Base-by-base conservation (phyloP, 345 rosid genomes). In the Sisymbrium altissimum region DNA sequence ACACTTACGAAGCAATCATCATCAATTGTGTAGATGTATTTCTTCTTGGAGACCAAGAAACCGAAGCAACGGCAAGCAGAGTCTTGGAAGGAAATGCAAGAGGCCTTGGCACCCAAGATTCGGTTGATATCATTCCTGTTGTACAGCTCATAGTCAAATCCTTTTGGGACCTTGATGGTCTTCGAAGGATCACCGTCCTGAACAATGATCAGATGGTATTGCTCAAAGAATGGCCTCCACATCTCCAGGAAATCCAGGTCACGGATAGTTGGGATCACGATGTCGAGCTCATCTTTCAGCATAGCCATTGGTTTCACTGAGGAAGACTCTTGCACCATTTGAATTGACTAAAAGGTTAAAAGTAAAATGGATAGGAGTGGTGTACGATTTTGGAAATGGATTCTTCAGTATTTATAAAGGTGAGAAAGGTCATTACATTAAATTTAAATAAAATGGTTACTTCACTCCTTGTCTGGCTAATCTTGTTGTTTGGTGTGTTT, bases 51-150 rank as follows among this genome's bases (percentile, higher is more conserved):
- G 58, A 69, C 65, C 89, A 85, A 70, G 75, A 66, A 83, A 40
- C 86, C 89, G 58, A 85, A 85, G 78, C 85, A 85, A 23, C 85
- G 74, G 44, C 89, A 85, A 67, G 78, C 85, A 78, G 83, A 85
- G 68, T 83, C 89, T 70, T 85, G 69, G 68, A 83, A 83, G 19
- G 86, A 85, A 76, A 85, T 85, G 78, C 86, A 85, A 70, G 85
- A 85, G 8, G 89, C 83, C 72, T 80, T 83, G 64, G 77, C 82
- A 73, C 86, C 89, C 72, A 85, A 60, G 62, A 85, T 85, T 45
- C 81, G 74, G 41, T 76, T 85, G 72, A 85, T 81, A 50, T 85
- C 86, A 40, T 83, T 83, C 58, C 86, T 75, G 49, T 85, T 85
- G 77, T 83, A 85, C 19, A 81, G 70, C 59, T 85, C 86, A 35